phyloP scores from a whole-genome alignment of 2,329 filamentous ascomycete species.

The Monilinia fructicola region DNA sequence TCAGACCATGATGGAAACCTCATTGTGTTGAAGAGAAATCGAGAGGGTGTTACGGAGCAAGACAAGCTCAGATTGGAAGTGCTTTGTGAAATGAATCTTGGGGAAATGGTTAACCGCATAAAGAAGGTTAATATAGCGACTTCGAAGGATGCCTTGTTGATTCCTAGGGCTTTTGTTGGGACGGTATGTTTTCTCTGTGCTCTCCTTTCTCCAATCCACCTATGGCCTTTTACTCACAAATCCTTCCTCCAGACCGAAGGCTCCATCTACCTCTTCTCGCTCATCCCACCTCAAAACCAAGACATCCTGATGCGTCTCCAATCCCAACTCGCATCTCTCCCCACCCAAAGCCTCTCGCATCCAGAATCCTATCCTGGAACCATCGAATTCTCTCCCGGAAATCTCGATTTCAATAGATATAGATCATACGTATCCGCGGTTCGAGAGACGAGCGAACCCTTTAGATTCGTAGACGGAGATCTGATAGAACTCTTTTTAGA shows the following conservation, averaged over 20 bases:
- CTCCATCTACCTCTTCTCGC: slow-evolving; percentile 83
- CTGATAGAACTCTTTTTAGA: slow-evolving; percentile 83
- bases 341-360: background rate
- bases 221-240: background rate
- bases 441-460: slow-evolving; percentile 70
- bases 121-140: slow-evolving; percentile 68
- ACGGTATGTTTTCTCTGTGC: slow-evolving; percentile 61
- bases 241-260: slow-evolving; percentile 69
- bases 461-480: slow-evolving; percentile 89
- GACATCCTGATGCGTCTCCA: slow-evolving; percentile 85
- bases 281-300: slow-evolving; percentile 69
- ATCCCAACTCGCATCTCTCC: slow-evolving; percentile 57
- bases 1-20: slow-evolving; percentile 88
- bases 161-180: slow-evolving; percentile 81
- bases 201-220: slow-evolving; percentile 11
- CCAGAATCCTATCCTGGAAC: background rate
- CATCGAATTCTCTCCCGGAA: slow-evolving; percentile 66
- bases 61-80: slow-evolving; percentile 70
- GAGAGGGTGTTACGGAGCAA: slow-evolving; percentile 69
- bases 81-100: slow-evolving; percentile 78
- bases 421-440: slow-evolving; percentile 77
- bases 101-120: slow-evolving; percentile 92
- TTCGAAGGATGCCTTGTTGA: slow-evolving; percentile 63
- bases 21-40: slow-evolving; percentile 73
- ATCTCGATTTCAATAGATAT: slow-evolving; percentile 74